Evolutionary conservation across 148 eudicot genomes (phyloP), one percentile per base, ranked within the genome.

Genomic region (Pharnaceum exiguum): DNA sequence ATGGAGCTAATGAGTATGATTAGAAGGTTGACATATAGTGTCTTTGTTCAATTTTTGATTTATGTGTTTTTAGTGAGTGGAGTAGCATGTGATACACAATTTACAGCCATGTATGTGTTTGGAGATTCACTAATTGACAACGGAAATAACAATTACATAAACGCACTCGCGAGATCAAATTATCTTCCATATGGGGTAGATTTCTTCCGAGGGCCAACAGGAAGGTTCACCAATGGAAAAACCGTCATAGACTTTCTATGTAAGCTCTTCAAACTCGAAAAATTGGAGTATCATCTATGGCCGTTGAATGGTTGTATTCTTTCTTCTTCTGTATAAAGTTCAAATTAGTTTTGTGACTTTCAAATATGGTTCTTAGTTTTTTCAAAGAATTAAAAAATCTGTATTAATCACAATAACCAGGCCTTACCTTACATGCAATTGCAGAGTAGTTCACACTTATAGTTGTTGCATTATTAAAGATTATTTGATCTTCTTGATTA

Each of bases 181-280:
- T 85, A 74, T 50, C 57, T 35, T 28, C 96, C 94, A 29, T 89
- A 89, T 32, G 96, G 96, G 21, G 43, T 85, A 28, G 96, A 89
- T 68, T 85, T 70, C 68, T 23, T 46, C 24, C 51, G 43, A 25
- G 90, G 90, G 0, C 94, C 96, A 32, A 78, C 96, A 0, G 90
- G 96, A 13, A 75, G 96, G 69, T 89, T 89, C 33, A 74, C 73
- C 36, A 89, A 89, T 53, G 96, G 96, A n/a, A 82, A 70, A 67
- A 89, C 83, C 24, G 25, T 69, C 53, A 77, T 88, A 5, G 96
- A 88, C 43, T 80, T 27, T 56, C 69, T 85, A 1, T 79, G 96
- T 88, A 75, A 62, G 16, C 42, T n/a, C 3, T n/a, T n/a, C n/a
- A n/a, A n/a, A n/a, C n/a, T n/a, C n/a, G n/a, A n/a, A n/a, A n/a